Conservation (phyloP, 345 rosid genomes). For the Angophora floribunda region DNA sequence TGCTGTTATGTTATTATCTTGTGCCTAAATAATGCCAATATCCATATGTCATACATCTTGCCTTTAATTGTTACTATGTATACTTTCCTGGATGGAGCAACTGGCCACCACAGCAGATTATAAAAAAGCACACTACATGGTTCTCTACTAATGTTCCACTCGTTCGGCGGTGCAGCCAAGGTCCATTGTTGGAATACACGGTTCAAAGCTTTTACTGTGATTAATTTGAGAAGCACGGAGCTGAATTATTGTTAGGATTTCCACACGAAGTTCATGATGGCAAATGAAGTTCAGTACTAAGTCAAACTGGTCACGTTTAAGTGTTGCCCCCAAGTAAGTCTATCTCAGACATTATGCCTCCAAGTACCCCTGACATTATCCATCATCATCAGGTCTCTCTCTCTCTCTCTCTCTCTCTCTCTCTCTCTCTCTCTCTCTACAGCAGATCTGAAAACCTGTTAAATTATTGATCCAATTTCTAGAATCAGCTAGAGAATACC, state of each 20-base stretch:
- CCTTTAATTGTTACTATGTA: background rate
- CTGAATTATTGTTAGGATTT: background rate
- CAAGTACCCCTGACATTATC: no score
- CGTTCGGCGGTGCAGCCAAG: background rate
- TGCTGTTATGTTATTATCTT: background rate
- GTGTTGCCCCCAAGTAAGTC: no score
- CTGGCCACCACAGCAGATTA: background rate
- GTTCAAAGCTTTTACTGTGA: constrained; percentile 9
- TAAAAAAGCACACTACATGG: background rate
- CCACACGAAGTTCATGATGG: background rate
- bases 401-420: no score
- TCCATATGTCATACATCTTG: background rate
- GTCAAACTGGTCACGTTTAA: background rate
- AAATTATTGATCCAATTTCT: no score
- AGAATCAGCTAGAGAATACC: no score
- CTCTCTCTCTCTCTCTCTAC: no score
- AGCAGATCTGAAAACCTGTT: no score
- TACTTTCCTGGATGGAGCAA: background rate
- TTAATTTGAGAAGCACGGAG: background rate
- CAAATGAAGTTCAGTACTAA: background rate
- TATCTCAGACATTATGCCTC: no score
- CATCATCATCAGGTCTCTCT: no score
- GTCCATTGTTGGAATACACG: constrained; percentile 14
- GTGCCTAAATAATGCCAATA: background rate
- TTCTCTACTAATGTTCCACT: constrained; percentile 23